Evolutionary conservation across 2,329 filamentous ascomycete species (phyloP).

Genomic region (Didymella lethalis): DNA sequence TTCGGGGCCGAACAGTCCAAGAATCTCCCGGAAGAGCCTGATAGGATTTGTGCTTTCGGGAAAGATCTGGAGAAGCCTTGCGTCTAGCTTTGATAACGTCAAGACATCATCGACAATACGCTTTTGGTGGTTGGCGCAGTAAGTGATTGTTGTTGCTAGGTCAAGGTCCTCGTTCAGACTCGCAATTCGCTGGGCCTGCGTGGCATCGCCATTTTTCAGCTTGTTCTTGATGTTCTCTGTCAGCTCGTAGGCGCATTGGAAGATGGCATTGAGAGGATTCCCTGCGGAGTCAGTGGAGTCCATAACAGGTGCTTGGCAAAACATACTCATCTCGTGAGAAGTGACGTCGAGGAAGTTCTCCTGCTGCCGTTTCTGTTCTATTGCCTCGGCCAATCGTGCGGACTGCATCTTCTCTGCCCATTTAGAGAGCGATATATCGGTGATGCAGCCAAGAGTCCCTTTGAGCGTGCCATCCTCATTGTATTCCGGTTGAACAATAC

Average conservation of each 20-base stretch:
- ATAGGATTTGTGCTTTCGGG: slow-evolving; percentile 31
- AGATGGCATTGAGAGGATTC: slow-evolving; percentile 74
- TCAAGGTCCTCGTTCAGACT: slow-evolving; percentile 66
- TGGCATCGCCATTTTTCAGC: slow-evolving; percentile 51
- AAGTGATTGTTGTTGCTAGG: slow-evolving; percentile 35
- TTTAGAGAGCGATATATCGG: slow-evolving; percentile 87
- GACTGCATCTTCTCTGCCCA: slow-evolving; percentile 81
- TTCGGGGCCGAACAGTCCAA: slow-evolving; percentile 19
- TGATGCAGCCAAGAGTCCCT: slow-evolving; percentile 79
- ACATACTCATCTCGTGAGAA: slow-evolving; percentile 71
- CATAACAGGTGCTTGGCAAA: not conserved
- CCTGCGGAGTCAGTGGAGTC: slow-evolving; percentile 3
- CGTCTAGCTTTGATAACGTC: slow-evolving; percentile 32
- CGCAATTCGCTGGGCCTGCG: slow-evolving; percentile 55
- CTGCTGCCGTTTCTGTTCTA: slow-evolving; percentile 79
- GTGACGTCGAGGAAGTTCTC: slow-evolving; percentile 83
- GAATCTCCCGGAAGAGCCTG: slow-evolving; percentile 36
- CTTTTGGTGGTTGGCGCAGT: slow-evolving; percentile 42
- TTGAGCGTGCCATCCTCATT: slow-evolving; percentile 69
- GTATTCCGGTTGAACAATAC: slow-evolving; percentile 76
- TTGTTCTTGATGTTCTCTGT: slow-evolving; percentile 70
- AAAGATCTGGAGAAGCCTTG: slow-evolving; percentile 32
- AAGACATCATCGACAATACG: slow-evolving; percentile 40
- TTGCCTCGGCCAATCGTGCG: slow-evolving; percentile 76
- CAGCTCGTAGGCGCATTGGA: slow-evolving; percentile 68